Conservation (phyloP, 2,329 filamentous ascomycete species). For the Cladosporium phlei region DNA sequence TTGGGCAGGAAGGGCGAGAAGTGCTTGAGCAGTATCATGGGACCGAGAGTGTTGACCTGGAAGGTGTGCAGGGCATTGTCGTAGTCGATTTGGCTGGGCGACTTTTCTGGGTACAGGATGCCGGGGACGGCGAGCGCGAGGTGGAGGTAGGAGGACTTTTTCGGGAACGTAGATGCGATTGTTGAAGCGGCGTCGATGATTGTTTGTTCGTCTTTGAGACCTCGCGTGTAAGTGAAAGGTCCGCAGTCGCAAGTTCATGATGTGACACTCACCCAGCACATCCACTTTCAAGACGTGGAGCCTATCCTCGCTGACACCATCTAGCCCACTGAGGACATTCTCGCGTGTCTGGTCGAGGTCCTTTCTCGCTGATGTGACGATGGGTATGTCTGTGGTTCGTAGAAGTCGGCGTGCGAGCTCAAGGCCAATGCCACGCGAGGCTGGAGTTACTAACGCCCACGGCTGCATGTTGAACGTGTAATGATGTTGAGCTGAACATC, state of each 20-base stretch:
- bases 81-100: conserved; percentile 60
- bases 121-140: conserved; percentile 68
- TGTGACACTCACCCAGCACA: conserved; percentile 50
- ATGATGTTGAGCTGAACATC: background rate
- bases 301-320: conserved; percentile 42
- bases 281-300: conserved; percentile 52
- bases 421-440: conserved; percentile 60
- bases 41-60: conserved; percentile 67
- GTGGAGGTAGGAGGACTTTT: conserved; percentile 55
- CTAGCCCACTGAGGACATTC: conserved; percentile 47
- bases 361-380: conserved; percentile 57
- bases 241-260: too few relatives aligned
- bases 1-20: conserved; percentile 65
- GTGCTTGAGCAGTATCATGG: conserved; percentile 71
- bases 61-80: conserved; percentile 63
- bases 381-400: conserved; percentile 51
- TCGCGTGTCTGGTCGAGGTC: conserved; percentile 47
- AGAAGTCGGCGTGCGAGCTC: conserved; percentile 57
- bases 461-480: conserved; percentile 35
- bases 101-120: conserved; percentile 68
- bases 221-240: too few relatives aligned
- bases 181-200: conserved; percentile 53
- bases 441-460: conserved; percentile 52
- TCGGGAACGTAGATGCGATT: conserved; percentile 28
- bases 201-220: conserved; percentile 56